Percentiles rank a stretch among this genome's conserved stretches.
Evolutionary conservation across 1,139 yeast species (phyloP).

Genomic region (Pichiaceae sp.): DNA sequence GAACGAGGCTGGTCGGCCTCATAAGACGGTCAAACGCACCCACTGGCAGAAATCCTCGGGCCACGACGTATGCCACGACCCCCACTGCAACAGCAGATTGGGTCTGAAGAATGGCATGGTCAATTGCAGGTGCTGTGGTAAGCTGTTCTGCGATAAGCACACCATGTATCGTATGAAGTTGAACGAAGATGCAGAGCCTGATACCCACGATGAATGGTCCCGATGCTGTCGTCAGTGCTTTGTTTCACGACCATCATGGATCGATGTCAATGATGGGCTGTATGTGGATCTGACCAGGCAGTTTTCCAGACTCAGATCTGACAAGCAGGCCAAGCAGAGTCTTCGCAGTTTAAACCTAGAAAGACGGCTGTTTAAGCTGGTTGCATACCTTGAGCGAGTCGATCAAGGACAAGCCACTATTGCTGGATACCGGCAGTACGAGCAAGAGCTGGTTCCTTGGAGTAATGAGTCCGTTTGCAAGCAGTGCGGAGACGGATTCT

Average conservation of each 20-base stretch:
- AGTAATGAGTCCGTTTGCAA: slow-evolving; percentile 54
- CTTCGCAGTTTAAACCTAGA: slow-evolving; percentile 53
- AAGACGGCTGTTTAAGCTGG: slow-evolving; percentile 46
- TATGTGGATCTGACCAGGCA: slow-evolving; percentile 35
- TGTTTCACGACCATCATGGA: slow-evolving; percentile 45
- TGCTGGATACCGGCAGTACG: slow-evolving; percentile 24
- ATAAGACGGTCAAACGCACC: slow-evolving; percentile 24
- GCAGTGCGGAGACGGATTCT: slow-evolving; percentile 53
- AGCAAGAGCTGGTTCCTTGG: slow-evolving; percentile 62
- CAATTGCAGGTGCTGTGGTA: slow-evolving; percentile 69
- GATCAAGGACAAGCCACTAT: slow-evolving; percentile 7
- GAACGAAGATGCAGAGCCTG: slow-evolving; percentile 36
- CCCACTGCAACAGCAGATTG: slow-evolving; percentile 32
- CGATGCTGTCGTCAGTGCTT: slow-evolving; percentile 64
- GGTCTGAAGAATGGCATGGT: slow-evolving; percentile 43
- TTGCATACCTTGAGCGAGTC: slow-evolving; percentile 10
- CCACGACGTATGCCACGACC: slow-evolving; percentile 28
- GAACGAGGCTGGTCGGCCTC: not conserved
- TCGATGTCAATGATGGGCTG: slow-evolving; percentile 28
- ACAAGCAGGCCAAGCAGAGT: slow-evolving; percentile 32
- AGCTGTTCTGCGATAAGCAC: slow-evolving; percentile 60
- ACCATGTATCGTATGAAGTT: slow-evolving; percentile 43
- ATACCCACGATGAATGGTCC: slow-evolving; percentile 55
- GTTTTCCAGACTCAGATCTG: slow-evolving; percentile 36
- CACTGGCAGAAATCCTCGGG: slow-evolving; percentile 59